Evolutionary conservation across 169 alveolate genomes (phyloP).

Genomic region (Cyclospora cayetanensis): DNA sequence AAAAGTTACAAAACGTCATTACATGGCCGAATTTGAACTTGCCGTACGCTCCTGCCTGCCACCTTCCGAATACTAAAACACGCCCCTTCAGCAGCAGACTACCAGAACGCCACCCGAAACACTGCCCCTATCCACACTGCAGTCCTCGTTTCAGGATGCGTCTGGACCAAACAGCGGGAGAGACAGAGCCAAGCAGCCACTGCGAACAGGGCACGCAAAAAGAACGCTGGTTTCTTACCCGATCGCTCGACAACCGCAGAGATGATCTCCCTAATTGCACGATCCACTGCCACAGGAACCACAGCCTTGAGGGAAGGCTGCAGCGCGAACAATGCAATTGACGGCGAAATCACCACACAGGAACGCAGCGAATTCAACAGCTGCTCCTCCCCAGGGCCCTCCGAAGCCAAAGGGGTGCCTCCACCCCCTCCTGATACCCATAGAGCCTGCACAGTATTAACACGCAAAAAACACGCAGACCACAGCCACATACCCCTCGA

Average conservation of each 20-base stretch:
- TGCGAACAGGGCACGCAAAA: neutral
- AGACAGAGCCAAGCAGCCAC: neutral
- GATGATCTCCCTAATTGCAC: conserved; percentile 95
- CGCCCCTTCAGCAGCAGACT: no score
- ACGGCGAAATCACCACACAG: conserved; percentile 87
- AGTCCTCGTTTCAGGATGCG: no score
- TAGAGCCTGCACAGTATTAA: neutral
- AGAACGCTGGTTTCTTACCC: conserved; percentile 9
- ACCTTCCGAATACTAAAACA: no score
- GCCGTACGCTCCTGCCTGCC: no score
- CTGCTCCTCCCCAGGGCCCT: neutral
- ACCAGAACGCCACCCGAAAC: no score
- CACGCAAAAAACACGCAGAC: neutral
- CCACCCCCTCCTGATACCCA: neutral
- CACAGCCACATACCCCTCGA: neutral
- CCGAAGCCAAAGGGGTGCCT: neutral
- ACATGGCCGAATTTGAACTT: no score
- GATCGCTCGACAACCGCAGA: conserved; percentile 86
- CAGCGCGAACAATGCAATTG: conserved; percentile 89
- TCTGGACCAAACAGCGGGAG: conserved; percentile 49
- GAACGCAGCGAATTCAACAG: conserved; percentile 74
- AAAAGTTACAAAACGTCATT: no score
- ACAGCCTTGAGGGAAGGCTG: conserved; percentile 85
- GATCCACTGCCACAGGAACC: conserved; percentile 96
- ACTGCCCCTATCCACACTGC: no score